Evolutionary conservation across 495 filamentous ascomycete genomes (phyloP), one percentile per base, ranked within the genome.

Genomic region (Daldinia grandis): DNA sequence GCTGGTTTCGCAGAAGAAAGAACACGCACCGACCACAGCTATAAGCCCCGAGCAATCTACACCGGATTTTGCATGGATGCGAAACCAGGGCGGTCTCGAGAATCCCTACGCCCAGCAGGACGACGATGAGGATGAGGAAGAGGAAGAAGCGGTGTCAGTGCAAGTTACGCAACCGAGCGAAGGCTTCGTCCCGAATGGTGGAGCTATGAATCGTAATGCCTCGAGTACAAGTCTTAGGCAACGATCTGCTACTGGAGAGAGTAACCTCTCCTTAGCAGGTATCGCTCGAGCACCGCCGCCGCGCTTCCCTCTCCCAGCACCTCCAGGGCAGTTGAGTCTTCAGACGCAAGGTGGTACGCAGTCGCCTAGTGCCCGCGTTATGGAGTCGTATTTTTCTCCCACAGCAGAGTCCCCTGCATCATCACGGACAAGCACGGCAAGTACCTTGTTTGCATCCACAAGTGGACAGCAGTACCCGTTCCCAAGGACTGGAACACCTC

Each of bases 301-400:
- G 49, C 86, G 91, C 54, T 93, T 91, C 78, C 88, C 89, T 30
- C 82, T 88, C 69, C 85, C 85, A n/a, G 83, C 88, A 24, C 78
- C 81, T 24, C 79, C 81, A 24, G 84, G 88, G 8, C 79, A 86
- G 14, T 81, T 95, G 27, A 91, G 87, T 38, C 78, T 98, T 8
- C 91, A 93, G 68, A 98, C 94, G 2, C 88, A 92, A 71, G 80
- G 86, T 73, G 59, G 80, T 59, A 78, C 77, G 49, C 76, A 70
- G 62, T 87, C 75, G 75, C 80, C 79, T 68, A 82, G 76, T 83
- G 85, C 60, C 80, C 90, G 72, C 40, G 74, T 59, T 17, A 84
- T 85, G 27, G 88, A 91, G 53, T 97, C 94, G 7, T 98, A 97
- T 76, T 99, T 99, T 78, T 98, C 95, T 0, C 95, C 95, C 1